Base-by-base conservation (phyloP, 2,329 filamentous ascomycete genomes). In the Epichloe hybrida region DNA sequence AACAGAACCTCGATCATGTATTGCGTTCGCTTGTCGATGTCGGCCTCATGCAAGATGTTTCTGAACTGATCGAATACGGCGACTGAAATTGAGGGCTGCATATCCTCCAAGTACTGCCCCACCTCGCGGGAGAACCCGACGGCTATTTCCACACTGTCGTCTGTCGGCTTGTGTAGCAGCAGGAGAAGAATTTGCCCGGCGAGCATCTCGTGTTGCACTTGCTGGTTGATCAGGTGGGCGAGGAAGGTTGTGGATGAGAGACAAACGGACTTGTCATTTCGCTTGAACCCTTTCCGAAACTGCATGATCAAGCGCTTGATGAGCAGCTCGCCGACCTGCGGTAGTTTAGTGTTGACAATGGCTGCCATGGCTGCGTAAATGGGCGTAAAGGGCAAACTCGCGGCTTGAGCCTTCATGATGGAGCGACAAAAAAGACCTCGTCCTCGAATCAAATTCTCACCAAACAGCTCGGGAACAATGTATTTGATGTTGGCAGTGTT, bases 1-100 rank as follows among this genome's bases (percentile, higher is more conserved):
- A 98, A 98, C 42, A 98, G 71, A 5, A 97, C 93, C 66, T 98
- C 93, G 52, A 98, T 91, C 87, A 95, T 95, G 69, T 97, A 98
- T 69, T 98, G 93, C n/a, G 91, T 90, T 56, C 93, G 80, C 74
- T 95, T 96, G 64, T 97, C 91, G 65, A 98, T 95, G 62, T 93
- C 90, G 43, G 89, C 89, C 67, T 98, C 93, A 70, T 98, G 91
- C 8, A 98, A 73, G 56, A 97, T 96, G 59, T 85, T 91, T 59
- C 93, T 76, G 72, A 98, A 95, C 66, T 95, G 90, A 62, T 98
- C 93, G 63, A 95, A 98, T 7, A 98, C 88, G 23, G 85, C 86
- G 57, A 91, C 79, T 34, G 89, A 83, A 61, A 97, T 95, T 9
- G 86, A 79, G 1, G 83, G 79, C 63, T 88, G 94, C 89, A 97